Evolutionary conservation across 2,329 filamentous ascomycete species (phyloP).

Genomic region (Dactylellina drechsleri): DNA sequence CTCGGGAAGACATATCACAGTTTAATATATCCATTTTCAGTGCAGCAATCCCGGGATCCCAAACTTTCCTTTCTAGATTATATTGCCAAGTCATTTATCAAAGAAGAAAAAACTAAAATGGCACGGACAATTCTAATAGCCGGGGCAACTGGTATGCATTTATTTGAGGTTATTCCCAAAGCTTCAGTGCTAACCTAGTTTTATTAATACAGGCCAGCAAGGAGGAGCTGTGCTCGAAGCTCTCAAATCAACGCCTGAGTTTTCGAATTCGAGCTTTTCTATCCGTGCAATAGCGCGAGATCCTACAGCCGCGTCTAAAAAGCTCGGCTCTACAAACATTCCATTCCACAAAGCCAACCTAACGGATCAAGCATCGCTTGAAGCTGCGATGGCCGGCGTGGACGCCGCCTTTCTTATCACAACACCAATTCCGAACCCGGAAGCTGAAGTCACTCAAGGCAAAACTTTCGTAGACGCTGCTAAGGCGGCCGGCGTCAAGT

Average conservation of each 20-base stretch:
- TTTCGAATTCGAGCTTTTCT: conserved; percentile 9
- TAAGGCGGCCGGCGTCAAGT: conserved; percentile 24
- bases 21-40: too few species aligned
- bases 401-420: conserved; percentile 49
- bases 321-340: conserved; percentile 13
- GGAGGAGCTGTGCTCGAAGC: conserved; percentile 38
- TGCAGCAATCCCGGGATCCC: too few species aligned
- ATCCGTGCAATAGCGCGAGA: conserved; percentile 39
- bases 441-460: conserved; percentile 33
- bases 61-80: too few species aligned
- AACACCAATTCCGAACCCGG: conserved; percentile 27
- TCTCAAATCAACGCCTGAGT: conserved; percentile 12
- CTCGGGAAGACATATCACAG: too few species aligned
- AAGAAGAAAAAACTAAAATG: too few species aligned
- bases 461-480: conserved; percentile 48
- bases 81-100: too few species aligned
- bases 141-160: too few species aligned
- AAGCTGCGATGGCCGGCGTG: conserved; percentile 20
- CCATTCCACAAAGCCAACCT: conserved; percentile 35
- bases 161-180: too few species aligned
- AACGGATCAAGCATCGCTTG: conserved; percentile 21
- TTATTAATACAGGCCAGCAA: conserved; percentile 33
- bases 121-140: too few species aligned
- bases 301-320: conserved; percentile 31
- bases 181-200: too few species aligned